These are phyloP conservation scores for Penicillium griseofulvum DNA, from an alignment of 2,329 filamentous ascomycete species.

Conservation along the genomic window DNA sequence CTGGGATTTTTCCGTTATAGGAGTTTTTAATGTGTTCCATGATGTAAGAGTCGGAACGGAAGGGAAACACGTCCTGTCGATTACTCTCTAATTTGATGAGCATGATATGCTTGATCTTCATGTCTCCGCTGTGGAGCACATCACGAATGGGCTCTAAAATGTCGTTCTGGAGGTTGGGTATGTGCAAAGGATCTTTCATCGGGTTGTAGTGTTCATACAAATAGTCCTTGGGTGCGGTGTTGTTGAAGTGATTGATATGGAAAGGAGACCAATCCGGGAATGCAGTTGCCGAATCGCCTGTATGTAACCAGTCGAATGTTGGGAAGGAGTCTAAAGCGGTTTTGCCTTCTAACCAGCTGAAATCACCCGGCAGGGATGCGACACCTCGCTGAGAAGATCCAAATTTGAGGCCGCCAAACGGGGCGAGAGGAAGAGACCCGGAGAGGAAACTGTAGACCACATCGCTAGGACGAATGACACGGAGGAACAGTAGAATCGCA, in stretches of 20 bases:
- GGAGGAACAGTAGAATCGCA: slow-evolving; percentile 9
- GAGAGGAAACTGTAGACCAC: slow-evolving; percentile 18
- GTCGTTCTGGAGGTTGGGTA: slow-evolving; percentile 13
- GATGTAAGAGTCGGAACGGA: slow-evolving; percentile 39
- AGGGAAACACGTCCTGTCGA: slow-evolving; percentile 46
- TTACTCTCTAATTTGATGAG: slow-evolving; percentile 46
- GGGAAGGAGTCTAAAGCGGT: slow-evolving; percentile 14
- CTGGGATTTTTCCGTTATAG: slow-evolving; percentile 33
- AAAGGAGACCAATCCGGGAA: slow-evolving; percentile 17
- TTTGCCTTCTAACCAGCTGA: slow-evolving; percentile 13
- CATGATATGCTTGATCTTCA: slow-evolving; percentile 45
- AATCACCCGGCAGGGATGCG: slow-evolving; percentile 6
- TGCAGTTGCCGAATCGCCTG: background rate
- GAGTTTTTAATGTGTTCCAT: slow-evolving; percentile 36
- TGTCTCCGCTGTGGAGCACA: slow-evolving; percentile 17
- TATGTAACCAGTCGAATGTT: slow-evolving; percentile 15
- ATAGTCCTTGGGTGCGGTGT: background rate
- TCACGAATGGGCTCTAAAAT: slow-evolving; percentile 13
- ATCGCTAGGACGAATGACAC: slow-evolving; percentile 14
- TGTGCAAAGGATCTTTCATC: slow-evolving; percentile 14
- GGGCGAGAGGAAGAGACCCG: slow-evolving; percentile 16
- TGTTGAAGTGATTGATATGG: background rate
- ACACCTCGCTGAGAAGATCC: slow-evolving; percentile 4
- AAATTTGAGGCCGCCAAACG: slow-evolving; percentile 12
- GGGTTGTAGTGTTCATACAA: slow-evolving; percentile 13